phyloP scores from a whole-genome alignment of 495 filamentous ascomycete genomes.

The Trichocladium uniseriatum region DNA sequence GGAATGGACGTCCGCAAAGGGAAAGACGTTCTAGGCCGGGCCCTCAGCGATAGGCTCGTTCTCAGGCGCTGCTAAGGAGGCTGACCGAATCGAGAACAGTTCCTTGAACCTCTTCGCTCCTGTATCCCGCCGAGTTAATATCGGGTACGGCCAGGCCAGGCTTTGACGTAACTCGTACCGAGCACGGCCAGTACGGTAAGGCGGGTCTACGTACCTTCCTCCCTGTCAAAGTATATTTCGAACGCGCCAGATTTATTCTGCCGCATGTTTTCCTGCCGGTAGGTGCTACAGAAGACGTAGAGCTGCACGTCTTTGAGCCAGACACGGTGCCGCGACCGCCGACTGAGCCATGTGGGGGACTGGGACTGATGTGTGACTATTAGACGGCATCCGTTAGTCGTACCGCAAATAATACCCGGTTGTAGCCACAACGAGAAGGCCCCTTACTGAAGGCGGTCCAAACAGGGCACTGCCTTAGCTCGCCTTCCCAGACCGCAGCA shows the following conservation, averaged over 20 bases:
- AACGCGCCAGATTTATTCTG: constrained; percentile 35
- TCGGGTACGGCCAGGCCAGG: background rate
- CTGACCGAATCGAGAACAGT: constrained; percentile 23
- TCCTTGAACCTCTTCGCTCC: constrained; percentile 34
- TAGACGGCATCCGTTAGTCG: background rate
- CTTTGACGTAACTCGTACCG: background rate
- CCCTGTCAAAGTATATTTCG: constrained; percentile 37
- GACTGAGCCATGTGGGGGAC: constrained; percentile 49
- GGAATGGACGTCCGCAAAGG: no score
- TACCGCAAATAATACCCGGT: background rate
- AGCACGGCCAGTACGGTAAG: background rate
- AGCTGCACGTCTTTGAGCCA: constrained; percentile 52
- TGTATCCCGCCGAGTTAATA: constrained; percentile 1
- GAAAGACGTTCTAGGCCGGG: background rate
- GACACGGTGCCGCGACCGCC: constrained; percentile 41
- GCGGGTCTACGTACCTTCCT: constrained; percentile 25
- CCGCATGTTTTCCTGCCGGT: constrained; percentile 40
- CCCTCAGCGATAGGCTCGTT: constrained; percentile 10
- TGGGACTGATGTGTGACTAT: constrained; percentile 51
- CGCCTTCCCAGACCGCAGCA: constrained; percentile 42
- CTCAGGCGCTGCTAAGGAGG: constrained; percentile 22
- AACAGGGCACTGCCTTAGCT: constrained; percentile 47
- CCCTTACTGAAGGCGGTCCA: constrained; percentile 63
- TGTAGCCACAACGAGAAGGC: background rate
- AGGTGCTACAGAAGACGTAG: constrained; percentile 54